Base-by-base conservation (phyloP, 371 early-diverging fungal species). In the Chytridium lagenaria region DNA sequence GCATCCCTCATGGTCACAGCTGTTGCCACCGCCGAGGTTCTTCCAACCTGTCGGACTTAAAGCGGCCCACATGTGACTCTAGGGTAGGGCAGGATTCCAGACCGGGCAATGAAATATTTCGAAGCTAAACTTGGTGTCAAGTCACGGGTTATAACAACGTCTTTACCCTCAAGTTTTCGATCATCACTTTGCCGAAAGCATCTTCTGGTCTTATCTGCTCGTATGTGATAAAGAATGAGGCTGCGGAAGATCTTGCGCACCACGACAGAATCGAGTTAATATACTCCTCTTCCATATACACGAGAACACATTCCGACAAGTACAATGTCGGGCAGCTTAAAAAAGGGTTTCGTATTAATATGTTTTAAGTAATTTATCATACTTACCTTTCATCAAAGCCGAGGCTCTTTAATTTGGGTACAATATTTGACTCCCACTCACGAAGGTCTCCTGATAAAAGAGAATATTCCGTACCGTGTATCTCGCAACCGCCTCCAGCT, bases 191-290 rank as follows among this genome's bases (percentile, higher is more conserved):
- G 0, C 98, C 98, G 86, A 98, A 98, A 0, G 92, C 84, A 78
- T 98, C 97, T 51, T 89, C 79, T 0, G 98, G 98, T 28, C 86
- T 75, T 59, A 97, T 94, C 80, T 95, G 97, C 71, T 98, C 98
- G 78, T 96, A 98, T 0, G 91, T 81, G 15, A 91, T 80, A 77
- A 95, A 91, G 37, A 89, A 75, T 12, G 90, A 83, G 2, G 85
- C 73, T 0, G 52, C 70, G 74, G 88, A 76, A 26, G 77, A 69
- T 0, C 76, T 69, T 0, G 92, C 88, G 63, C 91, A 86, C 92
- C 93, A 92, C 39, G 85, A 73, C 1, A 98, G 69, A 38, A 96
- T 91, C 7, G 68, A 38, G 59, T 90, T 87, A 93, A 87, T 67
- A 87, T 85, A 10, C 69, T 34, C 0, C 93, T 90, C 23, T 87